Base-by-base conservation (phyloP, 495 filamentous ascomycete species). In the Penicillium silybi region DNA sequence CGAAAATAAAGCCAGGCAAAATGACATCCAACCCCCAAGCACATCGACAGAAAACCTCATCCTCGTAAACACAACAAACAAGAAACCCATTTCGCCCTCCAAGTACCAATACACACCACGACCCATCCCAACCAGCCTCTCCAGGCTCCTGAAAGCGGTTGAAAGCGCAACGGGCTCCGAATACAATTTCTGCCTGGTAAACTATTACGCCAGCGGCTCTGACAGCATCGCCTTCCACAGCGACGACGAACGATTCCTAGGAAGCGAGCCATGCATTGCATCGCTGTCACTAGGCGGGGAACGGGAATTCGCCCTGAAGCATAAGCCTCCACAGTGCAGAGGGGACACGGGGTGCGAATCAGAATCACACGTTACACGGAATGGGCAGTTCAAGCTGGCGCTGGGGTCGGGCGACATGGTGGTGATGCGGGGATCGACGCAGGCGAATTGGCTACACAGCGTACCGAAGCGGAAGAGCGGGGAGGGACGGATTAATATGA, bases 131-230 rank as follows among this genome's bases (percentile, higher is more conserved):
- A 61, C 78, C 27, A 87, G 85, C 59, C 77, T 90, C 1, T 75
- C 84, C 35, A 52, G 65, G 2, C 73, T 90, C 1, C 74, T n/a
- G 80, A 4, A 62, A 62, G 29, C 59, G 75, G 29, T 80, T 84
- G 6, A 82, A 89, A 65, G 64, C 71, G 72, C 79, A 4, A 86
- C 85, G 2, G 46, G 42, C 27, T 38, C 47, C n/a, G 76, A 51
- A 3, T 90, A 85, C 65, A 90, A 92, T 57, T 88, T 89, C 68
- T 80, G 80, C 48, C 72, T 90, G 2, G 84, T 90, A 8, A 90
- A 90, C 57, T 90, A 90, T 72, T 90, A 90, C 66, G 80, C 83
- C 27, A 75, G 71, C 23, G 86, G 85, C 2, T 66, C 78, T 10
- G 85, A 89, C 65, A 86, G 82, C 48, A 90, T 90, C 29, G 71